These are phyloP conservation scores for Rutstroemia sydowiana DNA, from an alignment of 2,329 filamentous ascomycete genomes.

Conservation along the genomic window DNA sequence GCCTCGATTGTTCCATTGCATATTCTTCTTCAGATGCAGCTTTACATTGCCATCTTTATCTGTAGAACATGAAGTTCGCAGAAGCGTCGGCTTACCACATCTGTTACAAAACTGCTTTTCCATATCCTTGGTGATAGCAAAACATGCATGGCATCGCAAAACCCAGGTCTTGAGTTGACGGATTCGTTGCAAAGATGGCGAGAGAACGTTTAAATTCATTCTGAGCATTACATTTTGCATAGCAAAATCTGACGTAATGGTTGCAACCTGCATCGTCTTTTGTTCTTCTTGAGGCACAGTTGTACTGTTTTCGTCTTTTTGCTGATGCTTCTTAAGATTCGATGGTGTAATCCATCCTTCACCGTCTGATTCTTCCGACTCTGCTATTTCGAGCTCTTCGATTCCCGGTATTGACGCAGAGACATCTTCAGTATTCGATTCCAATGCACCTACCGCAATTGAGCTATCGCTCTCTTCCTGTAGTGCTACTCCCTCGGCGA, in stretches of 20 bases:
- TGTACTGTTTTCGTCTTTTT: slow-evolving; percentile 48
- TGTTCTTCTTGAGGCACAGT: slow-evolving; percentile 44
- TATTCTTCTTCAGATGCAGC: slow-evolving; percentile 86
- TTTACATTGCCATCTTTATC: slow-evolving; percentile 73
- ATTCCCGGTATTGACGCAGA: slow-evolving; percentile 5
- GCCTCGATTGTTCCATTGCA: slow-evolving; percentile 91
- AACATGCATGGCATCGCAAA: slow-evolving; percentile 89
- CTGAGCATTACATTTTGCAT: slow-evolving; percentile 96
- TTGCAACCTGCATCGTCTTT: slow-evolving; percentile 73
- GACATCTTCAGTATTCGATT: not conserved
- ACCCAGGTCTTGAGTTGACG: slow-evolving; percentile 82
- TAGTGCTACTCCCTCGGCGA: not conserved
- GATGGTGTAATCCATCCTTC: slow-evolving; percentile 92
- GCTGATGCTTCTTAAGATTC: slow-evolving; percentile 81
- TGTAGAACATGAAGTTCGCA: slow-evolving; percentile 78
- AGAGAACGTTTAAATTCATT: slow-evolving; percentile 87
- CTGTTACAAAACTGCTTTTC: slow-evolving; percentile 84
- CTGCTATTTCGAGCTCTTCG: slow-evolving; percentile 21
- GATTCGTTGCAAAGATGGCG: slow-evolving; percentile 71
- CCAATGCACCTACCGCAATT: not conserved
- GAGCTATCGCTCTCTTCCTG: not conserved
- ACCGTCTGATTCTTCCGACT: slow-evolving; percentile 41
- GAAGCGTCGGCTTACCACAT: slow-evolving; percentile 83
- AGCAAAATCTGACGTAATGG: slow-evolving; percentile 90
- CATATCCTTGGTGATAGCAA: slow-evolving; percentile 77